A percentile compares a stretch with the other conserved stretches of the same genome.
Conservation (phyloP, 352 stramenopile species). For the Phytophthora tubulina region DNA sequence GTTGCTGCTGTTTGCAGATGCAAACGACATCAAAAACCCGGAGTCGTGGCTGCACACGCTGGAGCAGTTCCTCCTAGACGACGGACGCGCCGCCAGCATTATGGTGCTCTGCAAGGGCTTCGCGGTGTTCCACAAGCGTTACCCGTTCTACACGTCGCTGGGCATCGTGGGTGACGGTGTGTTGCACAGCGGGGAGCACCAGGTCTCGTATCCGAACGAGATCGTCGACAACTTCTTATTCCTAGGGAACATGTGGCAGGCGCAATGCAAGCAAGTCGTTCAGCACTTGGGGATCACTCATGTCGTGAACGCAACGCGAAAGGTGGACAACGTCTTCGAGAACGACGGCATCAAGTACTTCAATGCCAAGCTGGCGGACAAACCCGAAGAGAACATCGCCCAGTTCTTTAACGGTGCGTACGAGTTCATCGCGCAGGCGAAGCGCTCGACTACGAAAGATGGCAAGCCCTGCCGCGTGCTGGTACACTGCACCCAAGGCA, state of each 20-base stretch:
- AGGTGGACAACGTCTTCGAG: slow-evolving; percentile 68
- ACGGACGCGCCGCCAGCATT: slow-evolving; percentile 56
- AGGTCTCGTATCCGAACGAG: slow-evolving; percentile 80
- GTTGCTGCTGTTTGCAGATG: slow-evolving; percentile 61
- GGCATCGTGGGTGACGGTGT: slow-evolving; percentile 33
- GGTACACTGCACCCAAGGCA: slow-evolving; percentile 80
- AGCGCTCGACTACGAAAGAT: slow-evolving; percentile 16
- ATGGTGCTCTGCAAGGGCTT: slow-evolving; percentile 58
- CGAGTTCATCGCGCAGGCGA: slow-evolving; percentile 55
- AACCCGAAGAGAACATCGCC: slow-evolving; percentile 53
- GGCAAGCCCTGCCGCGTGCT: slow-evolving; percentile 54
- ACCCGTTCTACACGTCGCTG: slow-evolving; percentile 74
- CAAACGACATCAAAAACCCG: slow-evolving; percentile 31
- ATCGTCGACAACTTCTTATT: slow-evolving; percentile 73
- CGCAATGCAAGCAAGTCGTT: slow-evolving; percentile 60
- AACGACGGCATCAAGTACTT: slow-evolving; percentile 62
- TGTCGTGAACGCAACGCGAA: slow-evolving; percentile 70
- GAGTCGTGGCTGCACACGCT: slow-evolving; percentile 52
- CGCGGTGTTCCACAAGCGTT: slow-evolving; percentile 49
- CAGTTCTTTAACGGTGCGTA: slow-evolving; percentile 58
- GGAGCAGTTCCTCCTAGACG: slow-evolving; percentile 53
- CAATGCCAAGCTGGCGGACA: slow-evolving; percentile 67
- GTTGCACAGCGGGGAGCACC: slow-evolving; percentile 41
- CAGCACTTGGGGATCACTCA: slow-evolving; percentile 75
- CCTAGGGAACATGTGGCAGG: slow-evolving; percentile 83